Percentiles rank a stretch among this genome's conserved stretches.
Conservation (phyloP, 2,329 filamentous ascomycete species). For the Aureobasidium sp. region DNA sequence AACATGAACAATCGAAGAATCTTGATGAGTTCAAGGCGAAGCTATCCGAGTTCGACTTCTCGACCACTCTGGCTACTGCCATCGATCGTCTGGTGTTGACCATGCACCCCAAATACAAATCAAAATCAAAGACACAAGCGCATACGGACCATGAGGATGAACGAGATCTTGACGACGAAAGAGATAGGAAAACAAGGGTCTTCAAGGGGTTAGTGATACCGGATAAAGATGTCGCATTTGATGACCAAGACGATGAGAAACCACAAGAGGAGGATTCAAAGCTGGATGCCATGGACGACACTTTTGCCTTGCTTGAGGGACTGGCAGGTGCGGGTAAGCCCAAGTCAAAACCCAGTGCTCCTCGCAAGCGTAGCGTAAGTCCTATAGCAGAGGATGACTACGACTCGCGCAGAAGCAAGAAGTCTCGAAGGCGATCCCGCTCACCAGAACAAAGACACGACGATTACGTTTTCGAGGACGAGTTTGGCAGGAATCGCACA, state of each 20-base stretch:
- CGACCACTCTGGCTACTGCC: conserved; percentile 79
- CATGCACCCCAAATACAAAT: conserved; percentile 84
- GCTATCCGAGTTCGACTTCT: conserved; percentile 73
- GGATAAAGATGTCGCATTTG: conserved; percentile 57
- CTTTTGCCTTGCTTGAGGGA: conserved; percentile 82
- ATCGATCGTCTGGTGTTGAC: conserved; percentile 81
- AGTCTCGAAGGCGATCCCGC: conserved; percentile 37
- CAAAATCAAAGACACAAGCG: conserved; percentile 26
- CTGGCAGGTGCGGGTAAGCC: conserved; percentile 59
- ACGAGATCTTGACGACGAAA: conserved; percentile 35
- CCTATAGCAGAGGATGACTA: conserved; percentile 39
- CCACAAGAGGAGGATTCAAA: conserved; percentile 35
- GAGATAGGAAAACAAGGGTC: conserved; percentile 72
- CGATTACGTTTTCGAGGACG: conserved; percentile 51
- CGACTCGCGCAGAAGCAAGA: conserved; percentile 30
- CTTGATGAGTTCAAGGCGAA: conserved; percentile 68
- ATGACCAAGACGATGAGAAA: conserved; percentile 39
- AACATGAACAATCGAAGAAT: conserved; percentile 67
- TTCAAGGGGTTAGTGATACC: conserved; percentile 86
- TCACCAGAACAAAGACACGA: conserved; percentile 48
- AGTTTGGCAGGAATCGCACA: conserved; percentile 46
- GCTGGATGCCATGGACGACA: conserved; percentile 77
- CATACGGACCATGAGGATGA: conserved; percentile 28
- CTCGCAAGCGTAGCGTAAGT: conserved; percentile 53
- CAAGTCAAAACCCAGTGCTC: conserved; percentile 37